Percentiles rank a stretch among this genome's conserved stretches.
Conservation (phyloP, 2,329 filamentous ascomycete species). For the Scleromitrula shiraiana region DNA sequence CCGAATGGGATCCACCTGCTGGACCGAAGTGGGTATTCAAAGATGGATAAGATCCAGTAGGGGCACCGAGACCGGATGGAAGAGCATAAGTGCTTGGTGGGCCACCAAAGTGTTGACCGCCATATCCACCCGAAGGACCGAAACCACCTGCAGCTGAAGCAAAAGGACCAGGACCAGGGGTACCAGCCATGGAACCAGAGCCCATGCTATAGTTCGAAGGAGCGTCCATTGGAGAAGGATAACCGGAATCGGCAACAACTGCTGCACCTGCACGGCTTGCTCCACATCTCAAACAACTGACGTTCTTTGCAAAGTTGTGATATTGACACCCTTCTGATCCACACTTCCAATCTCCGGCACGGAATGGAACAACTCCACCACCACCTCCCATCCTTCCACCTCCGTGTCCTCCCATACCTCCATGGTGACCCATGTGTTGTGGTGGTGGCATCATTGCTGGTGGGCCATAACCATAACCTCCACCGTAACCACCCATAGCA, state of each 20-base stretch:
- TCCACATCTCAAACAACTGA: constrained; percentile 92
- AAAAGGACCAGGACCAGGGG: constrained; percentile 69
- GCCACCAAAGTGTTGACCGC: constrained; percentile 74
- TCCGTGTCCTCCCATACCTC: constrained; percentile 44
- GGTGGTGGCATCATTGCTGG: constrained; percentile 74
- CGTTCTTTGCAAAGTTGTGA: constrained; percentile 99
- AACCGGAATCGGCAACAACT: constrained; percentile 88
- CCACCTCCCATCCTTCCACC: constrained; percentile 70
- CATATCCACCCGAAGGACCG: constrained; percentile 53
- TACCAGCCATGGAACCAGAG: constrained; percentile 78
- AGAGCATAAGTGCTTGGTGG: constrained; percentile 85
- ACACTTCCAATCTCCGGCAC: constrained; percentile 98
- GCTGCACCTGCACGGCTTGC: constrained; percentile 90
- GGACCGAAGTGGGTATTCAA: constrained; percentile 75
- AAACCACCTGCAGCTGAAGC: constrained; percentile 62
- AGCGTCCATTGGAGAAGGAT: constrained; percentile 83
- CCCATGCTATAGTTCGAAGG: constrained; percentile 78
- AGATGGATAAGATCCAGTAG: constrained; percentile 70
- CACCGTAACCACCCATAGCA: constrained; percentile 57
- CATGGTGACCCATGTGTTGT: constrained; percentile 61
- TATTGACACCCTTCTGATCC: constrained; percentile 95
- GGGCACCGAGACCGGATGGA: constrained; percentile 75
- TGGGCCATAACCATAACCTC: constrained; percentile 60
- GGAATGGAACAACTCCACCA: constrained; percentile 87
- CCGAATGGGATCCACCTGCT: constrained; percentile 69